Evolutionary conservation across 768 basidiomycete species (phyloP), one percentile per base, ranked within the genome.

Genomic region (Leccinum fibrillosum): DNA sequence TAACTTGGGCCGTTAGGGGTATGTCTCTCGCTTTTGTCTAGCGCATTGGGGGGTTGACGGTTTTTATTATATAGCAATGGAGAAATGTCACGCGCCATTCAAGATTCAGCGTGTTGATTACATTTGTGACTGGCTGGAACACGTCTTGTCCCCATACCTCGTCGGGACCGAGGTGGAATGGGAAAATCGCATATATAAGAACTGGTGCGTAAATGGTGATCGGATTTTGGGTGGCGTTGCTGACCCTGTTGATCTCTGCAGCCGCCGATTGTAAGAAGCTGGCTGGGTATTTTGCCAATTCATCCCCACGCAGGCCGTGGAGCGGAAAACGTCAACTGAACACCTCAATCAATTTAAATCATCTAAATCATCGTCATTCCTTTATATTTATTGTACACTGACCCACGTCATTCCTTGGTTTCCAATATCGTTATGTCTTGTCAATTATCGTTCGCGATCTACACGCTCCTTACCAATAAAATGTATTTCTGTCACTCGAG

Each of bases 21-120:
- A 56, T 49, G 64, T 69, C 50, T 52, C 50, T n/a, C 26, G 34
- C 21, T 23, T 28, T 30, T 45, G 47, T 34, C 25, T 26, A 9
- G 9, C 17, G 45, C 19, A 17, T 30, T 13, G 4, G 5, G 10
- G n/a, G 19, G 10, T 11, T 63, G 23, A 66, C 32, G 15, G 23
- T 48, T n/a, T 7, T 19, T 19, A 5, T 34, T 5, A 56, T 23
- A 30, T 57, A 82, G 81, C 68, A 3, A 78, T 83, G 74, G 80
- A 83, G 57, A 74, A 71, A 50, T 78, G 77, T 25, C 77, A 80
- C 30, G 66, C 76, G 5, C 76, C 75, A 4, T 82, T 80, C 57
- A 71, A 73, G 5, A 73, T 79, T 54, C 61, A 66, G 5, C 67
- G 66, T 25, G 66, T 72, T 28, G 65, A 73, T 17, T 69, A 69